Percentiles rank a stretch among this genome's conserved stretches.
Conservation (phyloP, 306 rosid species). For the Vigna radiata region DNA sequence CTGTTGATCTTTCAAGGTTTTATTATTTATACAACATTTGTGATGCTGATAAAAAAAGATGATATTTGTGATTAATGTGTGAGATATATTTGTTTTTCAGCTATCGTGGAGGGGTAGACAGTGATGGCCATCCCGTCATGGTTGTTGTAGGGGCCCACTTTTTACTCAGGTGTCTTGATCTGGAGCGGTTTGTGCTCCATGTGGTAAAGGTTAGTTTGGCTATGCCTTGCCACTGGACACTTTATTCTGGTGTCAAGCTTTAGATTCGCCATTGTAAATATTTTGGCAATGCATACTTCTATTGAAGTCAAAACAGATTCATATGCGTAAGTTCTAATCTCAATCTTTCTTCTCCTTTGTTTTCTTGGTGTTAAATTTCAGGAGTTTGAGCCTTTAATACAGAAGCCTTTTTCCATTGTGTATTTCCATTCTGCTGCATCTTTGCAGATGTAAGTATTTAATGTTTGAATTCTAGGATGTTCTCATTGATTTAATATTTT, state of each 20-base stretch:
- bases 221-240: conserved; percentile 25
- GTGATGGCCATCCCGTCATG: conserved; percentile 95
- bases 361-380: conserved; percentile 51
- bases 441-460: conserved; percentile 79
- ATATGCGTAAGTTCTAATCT: conserved; percentile 3
- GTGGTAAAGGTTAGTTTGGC: conserved; percentile 77
- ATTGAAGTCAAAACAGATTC: conserved; percentile 26
- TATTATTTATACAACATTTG: neutral
- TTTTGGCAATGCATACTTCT: conserved; percentile 26
- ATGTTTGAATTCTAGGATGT: conserved; percentile 35
- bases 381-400: conserved; percentile 97
- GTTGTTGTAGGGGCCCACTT: conserved; percentile 99
- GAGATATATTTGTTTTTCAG: conserved; percentile 54
- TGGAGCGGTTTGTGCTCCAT: conserved; percentile 86
- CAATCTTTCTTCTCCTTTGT: neutral
- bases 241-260: conserved; percentile 9
- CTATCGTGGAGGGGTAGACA: conserved; percentile 97
- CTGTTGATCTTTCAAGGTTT: conserved; percentile 1
- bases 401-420: conserved; percentile 87
- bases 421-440: conserved; percentile 99
- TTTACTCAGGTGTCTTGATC: conserved; percentile 91
- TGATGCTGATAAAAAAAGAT: neutral
- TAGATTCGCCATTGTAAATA: conserved; percentile 14
- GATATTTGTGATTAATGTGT: conserved; percentile 31
- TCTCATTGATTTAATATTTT: conserved; percentile 9